Evolutionary conservation across 345 rosid species (phyloP).

Genomic region (Balakata baccata): DNA sequence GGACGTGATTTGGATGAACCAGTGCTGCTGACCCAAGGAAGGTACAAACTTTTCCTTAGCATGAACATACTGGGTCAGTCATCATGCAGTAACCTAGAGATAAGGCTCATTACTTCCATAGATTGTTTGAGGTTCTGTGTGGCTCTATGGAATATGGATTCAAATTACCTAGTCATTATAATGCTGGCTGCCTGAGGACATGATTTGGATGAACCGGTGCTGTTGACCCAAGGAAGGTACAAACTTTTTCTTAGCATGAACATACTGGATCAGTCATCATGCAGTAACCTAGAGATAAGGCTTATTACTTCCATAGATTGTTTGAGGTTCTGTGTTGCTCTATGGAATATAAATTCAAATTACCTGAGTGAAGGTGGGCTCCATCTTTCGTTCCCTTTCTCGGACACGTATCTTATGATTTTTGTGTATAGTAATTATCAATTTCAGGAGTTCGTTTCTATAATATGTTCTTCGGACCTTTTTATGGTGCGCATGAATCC

Average conservation of each 20-base stretch:
- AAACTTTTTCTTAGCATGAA: not conserved
- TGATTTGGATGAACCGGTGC: not conserved
- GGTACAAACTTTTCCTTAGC: not conserved
- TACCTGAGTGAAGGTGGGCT: not conserved
- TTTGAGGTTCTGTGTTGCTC: not conserved
- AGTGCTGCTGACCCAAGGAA: not conserved
- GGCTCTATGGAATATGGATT: not conserved
- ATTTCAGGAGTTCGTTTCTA: not conserved
- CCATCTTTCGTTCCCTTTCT: not conserved
- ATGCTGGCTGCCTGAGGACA: not conserved
- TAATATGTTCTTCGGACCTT: not conserved
- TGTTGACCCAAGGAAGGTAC: not conserved
- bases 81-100: not conserved
- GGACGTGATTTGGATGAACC: not conserved
- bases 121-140: not conserved
- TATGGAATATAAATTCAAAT: not conserved
- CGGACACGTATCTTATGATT: not conserved
- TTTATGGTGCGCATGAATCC: too few species aligned
- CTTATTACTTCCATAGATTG: not conserved
- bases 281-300: not conserved
- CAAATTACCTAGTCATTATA: not conserved
- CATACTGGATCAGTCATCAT: constrained; percentile 18
- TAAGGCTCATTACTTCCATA: not conserved
- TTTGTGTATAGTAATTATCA: not conserved
- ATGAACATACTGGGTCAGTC: constrained; percentile 13